phyloP scores from a whole-genome alignment of 2,329 filamentous ascomycete species.

The Cryphonectria parasitica region DNA sequence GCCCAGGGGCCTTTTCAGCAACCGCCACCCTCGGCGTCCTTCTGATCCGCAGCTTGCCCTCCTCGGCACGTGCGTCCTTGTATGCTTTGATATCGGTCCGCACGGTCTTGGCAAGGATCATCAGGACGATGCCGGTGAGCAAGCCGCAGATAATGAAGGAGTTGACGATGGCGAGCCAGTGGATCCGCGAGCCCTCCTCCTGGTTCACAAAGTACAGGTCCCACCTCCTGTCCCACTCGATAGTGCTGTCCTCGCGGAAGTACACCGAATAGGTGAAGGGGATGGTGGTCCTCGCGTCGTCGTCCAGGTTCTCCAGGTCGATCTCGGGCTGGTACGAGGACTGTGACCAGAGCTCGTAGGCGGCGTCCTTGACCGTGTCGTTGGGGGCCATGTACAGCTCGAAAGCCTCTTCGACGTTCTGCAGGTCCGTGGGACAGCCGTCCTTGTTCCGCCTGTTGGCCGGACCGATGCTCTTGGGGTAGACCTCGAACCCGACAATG shows the following conservation, averaged over 20 bases:
- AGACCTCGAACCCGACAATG: slow-evolving; percentile 88
- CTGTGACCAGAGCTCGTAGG: slow-evolving; percentile 49
- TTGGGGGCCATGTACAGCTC: slow-evolving; percentile 71
- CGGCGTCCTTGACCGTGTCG: slow-evolving; percentile 53
- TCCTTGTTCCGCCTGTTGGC: slow-evolving; percentile 60
- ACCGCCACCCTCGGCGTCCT: slow-evolving; percentile 44
- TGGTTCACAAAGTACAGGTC: slow-evolving; percentile 89
- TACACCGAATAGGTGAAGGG: slow-evolving; percentile 91
- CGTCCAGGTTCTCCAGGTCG: slow-evolving; percentile 58
- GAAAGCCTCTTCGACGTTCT: slow-evolving; percentile 65
- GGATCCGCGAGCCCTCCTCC: slow-evolving; percentile 77
- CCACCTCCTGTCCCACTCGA: slow-evolving; percentile 87
- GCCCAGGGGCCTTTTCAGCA: slow-evolving; percentile 59
- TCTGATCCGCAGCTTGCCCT: slow-evolving; percentile 63
- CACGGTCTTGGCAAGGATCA: slow-evolving; percentile 80
- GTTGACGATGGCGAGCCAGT: slow-evolving; percentile 89
- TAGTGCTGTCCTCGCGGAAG: slow-evolving; percentile 77
- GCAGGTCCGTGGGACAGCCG: slow-evolving; percentile 71
- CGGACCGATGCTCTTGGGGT: slow-evolving; percentile 78
- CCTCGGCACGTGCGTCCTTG: slow-evolving; percentile 67
- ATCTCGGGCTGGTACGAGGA: slow-evolving; percentile 63
- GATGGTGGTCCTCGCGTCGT: slow-evolving; percentile 69
- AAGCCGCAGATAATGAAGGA: slow-evolving; percentile 82
- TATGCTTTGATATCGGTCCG: slow-evolving; percentile 78
- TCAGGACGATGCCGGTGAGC: slow-evolving; percentile 76